Conservation (phyloP, 2,329 filamentous ascomycete genomes). For the Incumbomyces delicatus region DNA sequence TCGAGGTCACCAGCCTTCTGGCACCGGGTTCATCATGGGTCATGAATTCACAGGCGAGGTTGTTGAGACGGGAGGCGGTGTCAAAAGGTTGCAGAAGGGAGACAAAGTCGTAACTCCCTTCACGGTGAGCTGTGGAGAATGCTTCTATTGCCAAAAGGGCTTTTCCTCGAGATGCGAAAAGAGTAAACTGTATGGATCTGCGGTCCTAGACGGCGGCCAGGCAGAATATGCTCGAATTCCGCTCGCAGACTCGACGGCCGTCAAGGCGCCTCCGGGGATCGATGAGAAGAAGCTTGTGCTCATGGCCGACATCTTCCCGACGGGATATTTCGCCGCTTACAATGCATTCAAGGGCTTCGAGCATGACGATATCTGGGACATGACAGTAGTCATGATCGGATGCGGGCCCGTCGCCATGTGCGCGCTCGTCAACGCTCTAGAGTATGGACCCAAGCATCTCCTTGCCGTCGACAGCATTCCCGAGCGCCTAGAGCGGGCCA, state of each 20-base stretch:
- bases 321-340: constrained; percentile 68
- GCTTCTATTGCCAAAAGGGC: constrained; percentile 75
- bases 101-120: constrained; percentile 77
- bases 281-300: constrained; percentile 66
- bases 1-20: constrained; percentile 65
- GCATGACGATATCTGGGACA: constrained; percentile 49
- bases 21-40: constrained; percentile 55
- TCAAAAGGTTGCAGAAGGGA: constrained; percentile 60
- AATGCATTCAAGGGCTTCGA: constrained; percentile 62
- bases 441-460: constrained; percentile 63
- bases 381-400: constrained; percentile 69
- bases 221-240: constrained; percentile 77
- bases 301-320: constrained; percentile 91
- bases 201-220: constrained; percentile 63
- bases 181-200: constrained; percentile 59
- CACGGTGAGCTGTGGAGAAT: constrained; percentile 66
- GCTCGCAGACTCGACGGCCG: constrained; percentile 67
- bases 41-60: constrained; percentile 81
- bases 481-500: constrained; percentile 63
- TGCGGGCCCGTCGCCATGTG: constrained; percentile 82
- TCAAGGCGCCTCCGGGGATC: constrained; percentile 62
- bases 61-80: constrained; percentile 55
- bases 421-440: constrained; percentile 66
- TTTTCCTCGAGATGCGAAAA: constrained; percentile 69
- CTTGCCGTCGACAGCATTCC: constrained; percentile 73